Evolutionary conservation across 306 rosid species (phyloP).

Genomic region (Chamaecrista fasciculata): DNA sequence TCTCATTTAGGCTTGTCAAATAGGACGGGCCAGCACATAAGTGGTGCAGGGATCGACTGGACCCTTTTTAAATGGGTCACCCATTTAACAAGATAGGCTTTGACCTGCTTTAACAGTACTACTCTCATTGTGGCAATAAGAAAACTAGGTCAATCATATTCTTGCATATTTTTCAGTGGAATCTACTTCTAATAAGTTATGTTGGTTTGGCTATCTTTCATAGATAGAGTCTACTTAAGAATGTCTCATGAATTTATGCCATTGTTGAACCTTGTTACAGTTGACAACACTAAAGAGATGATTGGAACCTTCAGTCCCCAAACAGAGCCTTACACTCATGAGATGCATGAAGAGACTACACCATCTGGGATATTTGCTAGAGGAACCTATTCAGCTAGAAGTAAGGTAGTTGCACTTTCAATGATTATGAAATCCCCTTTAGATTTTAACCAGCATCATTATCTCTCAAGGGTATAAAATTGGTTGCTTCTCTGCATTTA

Average conservation of each 20-base stretch:
- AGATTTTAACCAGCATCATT: neutral
- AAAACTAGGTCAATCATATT: neutral
- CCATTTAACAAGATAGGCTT: too few relatives aligned
- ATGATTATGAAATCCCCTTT: neutral
- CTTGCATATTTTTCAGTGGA: neutral
- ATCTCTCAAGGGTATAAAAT: conserved; percentile 12
- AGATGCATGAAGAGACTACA: conserved; percentile 88
- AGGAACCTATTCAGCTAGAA: conserved; percentile 81
- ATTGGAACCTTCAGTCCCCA: conserved; percentile 94
- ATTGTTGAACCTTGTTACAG: conserved; percentile 42
- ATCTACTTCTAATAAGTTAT: neutral
- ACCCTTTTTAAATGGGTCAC: too few relatives aligned
- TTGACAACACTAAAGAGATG: conserved; percentile 85
- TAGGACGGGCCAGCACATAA: too few relatives aligned
- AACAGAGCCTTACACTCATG: conserved; percentile 69
- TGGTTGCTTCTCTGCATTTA: conserved; percentile 22
- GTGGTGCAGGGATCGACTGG: too few relatives aligned
- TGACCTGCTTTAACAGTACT: too few relatives aligned
- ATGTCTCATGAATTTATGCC: conserved; percentile 1
- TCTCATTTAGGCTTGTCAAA: too few relatives aligned
- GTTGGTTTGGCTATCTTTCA: neutral
- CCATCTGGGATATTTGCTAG: conserved; percentile 94
- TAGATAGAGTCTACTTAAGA: neutral
- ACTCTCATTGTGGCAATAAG: neutral
- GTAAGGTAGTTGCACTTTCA: conserved; percentile 69